Base-by-base conservation (phyloP, 1,284 basidiomycete genomes). In the Sanguinoderma infundibulare region DNA sequence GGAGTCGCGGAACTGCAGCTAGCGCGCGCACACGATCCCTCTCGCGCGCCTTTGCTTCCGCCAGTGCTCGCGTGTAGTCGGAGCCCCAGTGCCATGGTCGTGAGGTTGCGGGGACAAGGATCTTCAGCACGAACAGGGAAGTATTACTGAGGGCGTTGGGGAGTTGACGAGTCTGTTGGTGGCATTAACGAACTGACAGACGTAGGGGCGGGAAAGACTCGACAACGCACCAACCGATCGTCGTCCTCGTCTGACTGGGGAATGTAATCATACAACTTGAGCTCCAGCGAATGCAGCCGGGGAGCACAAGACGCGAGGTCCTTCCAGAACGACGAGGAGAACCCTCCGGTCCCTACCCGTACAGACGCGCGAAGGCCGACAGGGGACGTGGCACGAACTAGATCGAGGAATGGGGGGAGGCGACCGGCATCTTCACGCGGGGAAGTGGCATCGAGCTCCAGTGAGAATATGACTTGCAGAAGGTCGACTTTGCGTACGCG, bases 241-340 rank as follows among this genome's bases (percentile, higher is more conserved):
- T 35, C 34, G 12, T 8, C 38, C 3, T 35, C 22, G 10, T 12
- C 39, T 0, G 54, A n/a, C 26, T 17, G 46, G 24, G 26, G 8
- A 5, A 30, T 3, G 22, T 8, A 36, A n/a, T 28, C 15, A 3
- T 12, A 1, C 12, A 60, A 34, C 14, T 51, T 28, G 32, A 60
- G 38, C 30, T 60, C 59, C 2, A 60, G 46, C 1, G 53, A 60
- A 5, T 53, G 52, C 8, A 60, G 38, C 10, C 53, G 14, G 1
- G 59, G 53, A 12, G 39, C 49, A 3, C 20, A 34, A 20, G 32
- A 3, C 9, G 26, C 8, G 6, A 59, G 9, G 10, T 59, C 26
- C 10, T 17, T 36, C 57, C 53, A 59, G 24, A 57, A 52, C 32
- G 32, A 12, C 8, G 32, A 20, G 2, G 49, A 20, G 32, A 36